Conservation (phyloP, 2,329 filamentous ascomycete species). For the Fusarium solani-melongenae region DNA sequence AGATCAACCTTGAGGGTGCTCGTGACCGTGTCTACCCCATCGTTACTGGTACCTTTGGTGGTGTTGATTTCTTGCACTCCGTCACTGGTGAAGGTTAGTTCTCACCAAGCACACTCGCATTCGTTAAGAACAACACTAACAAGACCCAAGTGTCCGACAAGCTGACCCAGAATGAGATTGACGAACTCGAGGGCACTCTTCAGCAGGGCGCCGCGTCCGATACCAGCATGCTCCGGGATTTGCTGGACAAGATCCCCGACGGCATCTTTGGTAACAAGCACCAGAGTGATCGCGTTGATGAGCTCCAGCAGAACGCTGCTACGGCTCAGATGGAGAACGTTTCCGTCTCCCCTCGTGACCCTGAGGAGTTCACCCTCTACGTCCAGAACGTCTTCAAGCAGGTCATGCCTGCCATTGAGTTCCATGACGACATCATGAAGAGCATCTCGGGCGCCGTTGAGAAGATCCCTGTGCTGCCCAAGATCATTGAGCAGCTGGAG, state of each 20-base stretch:
- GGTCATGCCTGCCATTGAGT: slow-evolving; percentile 90
- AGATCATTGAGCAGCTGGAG: slow-evolving; percentile 86
- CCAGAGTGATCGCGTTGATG: slow-evolving; percentile 79
- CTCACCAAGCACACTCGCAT: background rate
- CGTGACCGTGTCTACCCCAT: slow-evolving; percentile 78
- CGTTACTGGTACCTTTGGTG: slow-evolving; percentile 92
- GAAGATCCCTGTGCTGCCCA: slow-evolving; percentile 85
- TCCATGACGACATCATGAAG: slow-evolving; percentile 90
- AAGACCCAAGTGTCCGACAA: slow-evolving; percentile 79
- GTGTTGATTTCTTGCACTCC: slow-evolving; percentile 93
- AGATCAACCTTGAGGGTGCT: slow-evolving; percentile 75
- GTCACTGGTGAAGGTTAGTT: slow-evolving; percentile 74
- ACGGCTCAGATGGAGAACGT: slow-evolving; percentile 81
- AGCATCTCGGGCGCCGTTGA: slow-evolving; percentile 81
- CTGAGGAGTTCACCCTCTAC: slow-evolving; percentile 86
- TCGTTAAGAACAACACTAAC: slow-evolving; percentile 24
- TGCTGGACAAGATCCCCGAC: slow-evolving; percentile 84
- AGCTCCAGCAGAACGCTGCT: slow-evolving; percentile 81
- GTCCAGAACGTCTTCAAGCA: slow-evolving; percentile 78
- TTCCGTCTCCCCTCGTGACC: slow-evolving; percentile 79
- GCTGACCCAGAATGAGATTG: slow-evolving; percentile 88
- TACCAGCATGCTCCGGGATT: slow-evolving; percentile 79
- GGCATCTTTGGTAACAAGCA: slow-evolving; percentile 82
- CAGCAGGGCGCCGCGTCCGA: slow-evolving; percentile 71
- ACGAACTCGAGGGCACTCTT: slow-evolving; percentile 88